Evolutionary conservation across 495 filamentous ascomycete species (phyloP).

Genomic region (Xylaria flabelliformis): DNA sequence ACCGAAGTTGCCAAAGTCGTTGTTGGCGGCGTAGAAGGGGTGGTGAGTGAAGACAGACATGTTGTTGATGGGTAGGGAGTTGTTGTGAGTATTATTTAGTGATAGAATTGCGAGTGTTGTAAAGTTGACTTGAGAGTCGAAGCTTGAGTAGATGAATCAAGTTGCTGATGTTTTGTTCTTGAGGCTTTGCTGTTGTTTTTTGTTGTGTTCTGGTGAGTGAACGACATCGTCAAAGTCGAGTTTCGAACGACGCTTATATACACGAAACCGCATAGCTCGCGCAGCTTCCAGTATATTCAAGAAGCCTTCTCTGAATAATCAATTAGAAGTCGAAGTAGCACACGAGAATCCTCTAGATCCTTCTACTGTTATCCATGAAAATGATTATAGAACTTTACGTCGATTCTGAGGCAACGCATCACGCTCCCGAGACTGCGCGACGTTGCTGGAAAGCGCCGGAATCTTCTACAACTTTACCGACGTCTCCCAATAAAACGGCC

Average conservation of each 20-base stretch:
- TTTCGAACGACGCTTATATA: slow-evolving; percentile 38
- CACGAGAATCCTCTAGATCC: slow-evolving; percentile 34
- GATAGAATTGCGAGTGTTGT: not conserved
- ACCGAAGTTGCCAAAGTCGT: slow-evolving; percentile 53
- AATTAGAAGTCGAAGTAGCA: slow-evolving; percentile 25
- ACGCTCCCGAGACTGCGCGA: slow-evolving; percentile 33
- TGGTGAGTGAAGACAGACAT: slow-evolving; percentile 72
- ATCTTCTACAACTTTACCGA: slow-evolving; percentile 32
- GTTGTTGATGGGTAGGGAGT: slow-evolving; percentile 35
- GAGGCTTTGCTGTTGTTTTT: slow-evolving; percentile 13
- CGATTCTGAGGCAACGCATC: slow-evolving; percentile 15
- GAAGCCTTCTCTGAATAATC: slow-evolving; percentile 29
- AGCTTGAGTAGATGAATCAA: not conserved
- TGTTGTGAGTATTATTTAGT: slow-evolving; percentile 27
- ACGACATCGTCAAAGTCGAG: slow-evolving; percentile 24
- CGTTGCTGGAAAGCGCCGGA: slow-evolving; percentile 35
- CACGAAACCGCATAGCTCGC: slow-evolving; percentile 12
- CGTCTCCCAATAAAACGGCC: not conserved
- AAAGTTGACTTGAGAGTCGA: not conserved
- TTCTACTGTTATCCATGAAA: slow-evolving; percentile 25
- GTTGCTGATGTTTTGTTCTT: slow-evolving; percentile 23
- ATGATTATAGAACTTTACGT: not conserved
- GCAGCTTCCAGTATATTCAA: slow-evolving; percentile 35
- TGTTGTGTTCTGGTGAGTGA: slow-evolving; percentile 38
- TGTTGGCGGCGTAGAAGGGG: slow-evolving; percentile 52